phyloP scores from a whole-genome alignment of 108 stramenopile genomes.

The Cyclotella cryptica region DNA sequence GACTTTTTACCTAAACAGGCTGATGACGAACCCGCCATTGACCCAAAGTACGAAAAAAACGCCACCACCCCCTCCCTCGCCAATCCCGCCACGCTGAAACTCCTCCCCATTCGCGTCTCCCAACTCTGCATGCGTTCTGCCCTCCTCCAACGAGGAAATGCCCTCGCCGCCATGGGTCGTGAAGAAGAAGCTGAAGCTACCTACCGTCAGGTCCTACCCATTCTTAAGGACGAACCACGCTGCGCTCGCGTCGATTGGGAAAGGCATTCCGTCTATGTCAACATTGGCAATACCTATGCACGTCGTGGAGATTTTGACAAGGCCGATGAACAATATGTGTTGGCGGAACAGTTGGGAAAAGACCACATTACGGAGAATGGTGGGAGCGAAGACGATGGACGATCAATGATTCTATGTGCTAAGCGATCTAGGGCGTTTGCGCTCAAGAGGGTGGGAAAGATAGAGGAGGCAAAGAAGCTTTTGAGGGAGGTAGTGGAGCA shows the following conservation, averaged over 20 bases:
- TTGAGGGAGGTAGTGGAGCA: constrained; percentile 78
- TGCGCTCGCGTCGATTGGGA: constrained; percentile 92
- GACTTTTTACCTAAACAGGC: constrained; percentile 46
- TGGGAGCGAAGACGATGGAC: constrained; percentile 84
- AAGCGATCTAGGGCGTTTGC: constrained; percentile 85
- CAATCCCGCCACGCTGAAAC: constrained; percentile 69
- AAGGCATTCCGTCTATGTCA: constrained; percentile 78
- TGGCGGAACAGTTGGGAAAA: constrained; percentile 76
- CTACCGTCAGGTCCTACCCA: constrained; percentile 75
- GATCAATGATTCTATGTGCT: constrained; percentile 82
- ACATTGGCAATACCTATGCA: constrained; percentile 90
- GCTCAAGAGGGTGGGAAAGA: constrained; percentile 77
- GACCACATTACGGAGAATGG: constrained; percentile 80
- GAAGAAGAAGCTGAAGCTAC: constrained; percentile 83
- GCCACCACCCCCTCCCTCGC: constrained; percentile 87
- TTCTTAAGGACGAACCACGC: constrained; percentile 82
- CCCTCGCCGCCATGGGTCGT: constrained; percentile 78
- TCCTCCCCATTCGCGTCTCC: constrained; percentile 81
- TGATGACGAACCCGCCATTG: constrained; percentile 69
- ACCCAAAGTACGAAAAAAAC: constrained; percentile 87
- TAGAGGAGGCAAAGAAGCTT: constrained; percentile 82
- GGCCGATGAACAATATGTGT: constrained; percentile 74
- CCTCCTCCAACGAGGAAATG: constrained; percentile 87
- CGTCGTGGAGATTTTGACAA: constrained; percentile 74
- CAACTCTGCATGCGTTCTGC: constrained; percentile 86